Conservation (phyloP, 129 eudicot genomes). For the Flaveria ramosissima region DNA sequence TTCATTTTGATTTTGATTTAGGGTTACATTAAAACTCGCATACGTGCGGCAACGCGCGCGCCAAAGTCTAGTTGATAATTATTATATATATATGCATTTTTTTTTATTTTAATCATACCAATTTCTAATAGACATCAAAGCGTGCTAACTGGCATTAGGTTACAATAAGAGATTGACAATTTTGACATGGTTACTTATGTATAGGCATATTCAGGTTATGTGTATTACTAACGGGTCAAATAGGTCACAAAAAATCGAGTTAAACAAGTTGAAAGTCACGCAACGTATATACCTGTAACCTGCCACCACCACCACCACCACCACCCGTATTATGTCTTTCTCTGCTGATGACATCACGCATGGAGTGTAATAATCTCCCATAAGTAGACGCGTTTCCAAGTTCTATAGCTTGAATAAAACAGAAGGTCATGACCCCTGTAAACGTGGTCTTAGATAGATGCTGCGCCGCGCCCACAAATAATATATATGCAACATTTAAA, state of each 20-base stretch:
- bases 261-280: background rate
- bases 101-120: background rate
- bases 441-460: slow-evolving; percentile 48
- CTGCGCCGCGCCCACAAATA: slow-evolving; percentile 38
- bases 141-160: background rate
- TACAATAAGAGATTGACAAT: background rate
- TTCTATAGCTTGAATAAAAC: slow-evolving; percentile 57
- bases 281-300: slow-evolving; percentile 9
- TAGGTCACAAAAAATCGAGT: background rate
- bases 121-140: background rate
- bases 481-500: background rate
- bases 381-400: slow-evolving; percentile 52
- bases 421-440: slow-evolving; percentile 61
- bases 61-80: no score
- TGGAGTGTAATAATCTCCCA: slow-evolving; percentile 44
- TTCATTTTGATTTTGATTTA: no score
- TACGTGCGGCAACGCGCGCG: no score
- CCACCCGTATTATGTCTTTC: slow-evolving; percentile 34
- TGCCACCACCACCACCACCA: slow-evolving; percentile 50
- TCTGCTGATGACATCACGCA: slow-evolving; percentile 46
- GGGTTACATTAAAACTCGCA: no score
- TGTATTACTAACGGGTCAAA: background rate
- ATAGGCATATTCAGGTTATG: background rate
- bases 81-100: no score
- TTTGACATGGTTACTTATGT: background rate